These are phyloP conservation scores for Vinca minor DNA, from an alignment of 257 asterid species.

Conservation along the genomic window DNA sequence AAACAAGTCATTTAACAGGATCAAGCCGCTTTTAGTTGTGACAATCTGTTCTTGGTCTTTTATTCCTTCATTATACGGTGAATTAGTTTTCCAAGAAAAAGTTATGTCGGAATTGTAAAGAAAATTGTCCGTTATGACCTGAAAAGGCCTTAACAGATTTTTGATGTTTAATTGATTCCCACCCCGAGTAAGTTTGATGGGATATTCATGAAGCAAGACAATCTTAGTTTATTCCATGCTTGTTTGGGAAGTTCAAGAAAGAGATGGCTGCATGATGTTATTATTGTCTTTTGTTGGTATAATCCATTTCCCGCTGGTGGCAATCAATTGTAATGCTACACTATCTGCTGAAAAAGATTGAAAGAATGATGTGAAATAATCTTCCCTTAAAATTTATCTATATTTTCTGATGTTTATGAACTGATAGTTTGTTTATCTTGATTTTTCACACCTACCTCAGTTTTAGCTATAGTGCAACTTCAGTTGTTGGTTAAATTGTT, in stretches of 20 bases:
- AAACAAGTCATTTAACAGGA: neutral
- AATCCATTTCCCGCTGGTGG: neutral
- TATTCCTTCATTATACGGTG: neutral
- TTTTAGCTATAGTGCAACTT: neutral
- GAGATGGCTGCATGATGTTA: neutral
- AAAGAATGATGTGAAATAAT: neutral
- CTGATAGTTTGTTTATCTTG: neutral
- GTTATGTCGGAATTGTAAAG: neutral
- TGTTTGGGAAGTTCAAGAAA: neutral
- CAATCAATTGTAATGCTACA: neutral
- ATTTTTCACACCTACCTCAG: neutral
- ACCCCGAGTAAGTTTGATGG: neutral
- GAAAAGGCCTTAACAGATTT: neutral
- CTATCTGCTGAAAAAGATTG: neutral
- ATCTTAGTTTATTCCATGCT: neutral
- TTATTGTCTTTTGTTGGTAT: neutral
- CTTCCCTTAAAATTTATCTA: neutral
- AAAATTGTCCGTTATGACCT: neutral
- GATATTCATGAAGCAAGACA: neutral
- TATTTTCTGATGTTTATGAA: neutral
- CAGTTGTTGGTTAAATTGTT: slow-evolving; percentile 1
- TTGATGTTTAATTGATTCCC: neutral
- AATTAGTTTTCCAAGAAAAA: neutral
- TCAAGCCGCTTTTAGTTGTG: neutral
- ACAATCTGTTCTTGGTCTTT: neutral